Evolutionary conservation across 2,329 filamentous ascomycete genomes (phyloP).

Genomic region (Reticulascus tulasneorum): DNA sequence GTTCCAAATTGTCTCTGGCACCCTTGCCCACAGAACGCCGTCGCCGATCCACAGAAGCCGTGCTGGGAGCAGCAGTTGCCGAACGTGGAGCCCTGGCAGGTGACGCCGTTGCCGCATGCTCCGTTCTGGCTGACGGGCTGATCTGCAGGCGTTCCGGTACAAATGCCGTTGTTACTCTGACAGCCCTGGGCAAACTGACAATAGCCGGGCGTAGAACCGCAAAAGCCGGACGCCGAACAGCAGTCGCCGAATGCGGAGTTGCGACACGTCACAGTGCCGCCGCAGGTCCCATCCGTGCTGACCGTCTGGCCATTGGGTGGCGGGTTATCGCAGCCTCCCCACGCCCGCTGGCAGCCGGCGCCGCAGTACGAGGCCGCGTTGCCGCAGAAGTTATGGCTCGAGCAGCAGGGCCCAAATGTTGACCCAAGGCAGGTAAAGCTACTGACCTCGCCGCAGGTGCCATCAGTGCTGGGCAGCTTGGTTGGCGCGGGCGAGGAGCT

Average conservation of each 20-base stretch:
- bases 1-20: constrained; percentile 14
- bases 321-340: too few relatives aligned
- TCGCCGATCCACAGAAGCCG: constrained; percentile 14
- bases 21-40: constrained; percentile 11
- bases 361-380: constrained; percentile 15
- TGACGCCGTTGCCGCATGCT: constrained; percentile 30
- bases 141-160: too few relatives aligned
- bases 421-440: constrained; percentile 12
- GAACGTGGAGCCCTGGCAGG: constrained; percentile 27
- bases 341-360: constrained; percentile 15
- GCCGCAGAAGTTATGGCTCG: constrained; percentile 17
- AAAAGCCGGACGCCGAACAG: constrained; percentile 18
- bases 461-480: constrained; percentile 7
- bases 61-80: constrained; percentile 15
- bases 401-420: constrained; percentile 14
- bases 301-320: too few relatives aligned
- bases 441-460: constrained; percentile 11
- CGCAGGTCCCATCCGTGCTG: constrained; percentile 32
- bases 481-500: too few relatives aligned
- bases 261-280: too few relatives aligned
- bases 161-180: too few relatives aligned
- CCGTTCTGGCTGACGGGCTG: too few relatives aligned
- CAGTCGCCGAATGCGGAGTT: too few relatives aligned
- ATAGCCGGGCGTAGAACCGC: constrained; percentile 14
- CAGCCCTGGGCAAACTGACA: too few relatives aligned